Conservation (phyloP, 2,329 filamentous ascomycete genomes). For the Xylariaceae sp. region DNA sequence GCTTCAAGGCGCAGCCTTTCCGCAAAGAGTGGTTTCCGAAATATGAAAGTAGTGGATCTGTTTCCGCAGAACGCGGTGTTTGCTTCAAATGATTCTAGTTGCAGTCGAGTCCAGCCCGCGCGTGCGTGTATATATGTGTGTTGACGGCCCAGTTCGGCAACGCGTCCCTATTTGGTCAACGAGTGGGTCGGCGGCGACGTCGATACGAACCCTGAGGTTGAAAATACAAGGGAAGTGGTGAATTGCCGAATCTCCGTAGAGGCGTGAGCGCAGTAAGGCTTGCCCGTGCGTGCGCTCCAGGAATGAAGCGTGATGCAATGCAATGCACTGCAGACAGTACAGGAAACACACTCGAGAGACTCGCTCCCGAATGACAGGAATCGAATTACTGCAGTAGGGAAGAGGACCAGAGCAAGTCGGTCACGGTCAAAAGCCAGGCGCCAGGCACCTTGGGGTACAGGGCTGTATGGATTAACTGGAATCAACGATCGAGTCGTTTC, state of each 20-base stretch:
- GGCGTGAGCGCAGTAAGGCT: slow-evolving; percentile 6
- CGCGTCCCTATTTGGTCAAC: slow-evolving; percentile 42
- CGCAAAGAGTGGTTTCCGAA: slow-evolving; percentile 16
- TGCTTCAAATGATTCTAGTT: slow-evolving; percentile 13
- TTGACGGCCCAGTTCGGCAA: slow-evolving; percentile 21
- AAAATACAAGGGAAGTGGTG: slow-evolving; percentile 27
- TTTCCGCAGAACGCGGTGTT: slow-evolving; percentile 14
- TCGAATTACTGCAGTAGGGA: slow-evolving; percentile 10
- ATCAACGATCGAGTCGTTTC: slow-evolving; percentile 32
- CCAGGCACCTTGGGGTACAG: background rate
- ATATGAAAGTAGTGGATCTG: slow-evolving; percentile 1
- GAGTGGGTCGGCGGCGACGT: slow-evolving; percentile 35
- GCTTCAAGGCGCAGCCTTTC: slow-evolving; percentile 27
- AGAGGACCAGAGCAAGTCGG: slow-evolving; percentile 11
- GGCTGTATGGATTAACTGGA: slow-evolving; percentile 33
- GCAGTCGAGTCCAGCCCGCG: slow-evolving; percentile 45
- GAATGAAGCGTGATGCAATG: slow-evolving; percentile 5
- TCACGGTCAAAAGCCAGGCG: background rate
- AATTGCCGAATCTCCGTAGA: slow-evolving; percentile 16
- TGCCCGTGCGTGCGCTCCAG: slow-evolving; percentile 23
- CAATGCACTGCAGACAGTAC: slow-evolving; percentile 13
- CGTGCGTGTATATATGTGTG: slow-evolving; percentile 2
- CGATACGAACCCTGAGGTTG: slow-evolving; percentile 39
- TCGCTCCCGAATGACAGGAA: slow-evolving; percentile 8
- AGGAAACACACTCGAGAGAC: slow-evolving; percentile 8